Conservation (phyloP, 441 rosid species). For the Aleurites moluccanus region DNA sequence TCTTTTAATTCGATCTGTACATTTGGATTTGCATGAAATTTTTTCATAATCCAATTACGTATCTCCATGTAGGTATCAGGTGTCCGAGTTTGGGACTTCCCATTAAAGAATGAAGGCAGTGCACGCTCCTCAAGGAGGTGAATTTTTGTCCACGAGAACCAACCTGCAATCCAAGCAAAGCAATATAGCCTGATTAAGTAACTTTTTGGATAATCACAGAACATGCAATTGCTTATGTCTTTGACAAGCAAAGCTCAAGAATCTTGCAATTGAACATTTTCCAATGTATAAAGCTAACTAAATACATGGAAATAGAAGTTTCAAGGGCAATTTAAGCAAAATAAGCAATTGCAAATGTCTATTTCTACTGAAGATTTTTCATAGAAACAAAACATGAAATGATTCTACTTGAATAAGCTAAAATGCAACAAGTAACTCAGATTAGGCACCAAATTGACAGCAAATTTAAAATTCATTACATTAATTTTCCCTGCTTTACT, state of each 20-base stretch:
- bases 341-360: neutral
- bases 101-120: conserved; percentile 79
- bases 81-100: conserved; percentile 63
- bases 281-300: neutral
- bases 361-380: neutral
- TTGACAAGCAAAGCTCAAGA: neutral
- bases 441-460: neutral
- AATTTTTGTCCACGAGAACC: conserved; percentile 90
- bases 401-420: neutral
- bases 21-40: conserved; percentile 73
- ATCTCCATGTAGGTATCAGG: conserved; percentile 69
- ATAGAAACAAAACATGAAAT: neutral
- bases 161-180: conserved; percentile 49
- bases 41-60: conserved; percentile 80
- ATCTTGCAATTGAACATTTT: neutral
- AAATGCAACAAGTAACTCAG: neutral
- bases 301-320: conserved; percentile 2
- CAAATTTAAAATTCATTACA: neutral
- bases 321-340: neutral
- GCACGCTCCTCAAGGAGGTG: conserved; percentile 83
- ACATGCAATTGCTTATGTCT: neutral
- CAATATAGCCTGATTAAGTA: neutral
- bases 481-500: neutral
- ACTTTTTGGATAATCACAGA: neutral
- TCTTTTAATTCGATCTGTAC: conserved; percentile 63